Conservation (phyloP, 176 grass and related monocot genomes). For the Poa annua region DNA sequence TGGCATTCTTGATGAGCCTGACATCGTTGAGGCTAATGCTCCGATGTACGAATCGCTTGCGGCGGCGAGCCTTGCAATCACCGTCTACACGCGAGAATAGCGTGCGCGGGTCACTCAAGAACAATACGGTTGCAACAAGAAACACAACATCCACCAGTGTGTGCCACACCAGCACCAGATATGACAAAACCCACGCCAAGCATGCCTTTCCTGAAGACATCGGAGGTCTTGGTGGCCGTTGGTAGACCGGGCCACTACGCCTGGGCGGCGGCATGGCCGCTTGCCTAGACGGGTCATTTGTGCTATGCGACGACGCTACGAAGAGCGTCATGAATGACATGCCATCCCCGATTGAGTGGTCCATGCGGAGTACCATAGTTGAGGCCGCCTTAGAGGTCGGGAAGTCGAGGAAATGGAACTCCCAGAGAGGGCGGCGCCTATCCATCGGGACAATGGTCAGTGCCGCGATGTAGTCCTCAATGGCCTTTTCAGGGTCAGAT, state of each 20-base stretch:
- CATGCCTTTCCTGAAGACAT: neutral
- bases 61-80: neutral
- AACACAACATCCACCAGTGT: neutral
- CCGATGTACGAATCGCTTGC: neutral
- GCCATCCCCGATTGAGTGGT: neutral
- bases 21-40: neutral
- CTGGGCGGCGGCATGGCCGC: neutral
- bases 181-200: neutral
- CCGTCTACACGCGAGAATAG: neutral
- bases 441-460: slow-evolving; percentile 59
- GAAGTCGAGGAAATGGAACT: slow-evolving; percentile 9
- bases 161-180: neutral
- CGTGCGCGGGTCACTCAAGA: neutral
- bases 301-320: neutral
- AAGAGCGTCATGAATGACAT: neutral
- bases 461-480: slow-evolving; percentile 80
- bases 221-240: neutral
- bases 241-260: neutral
- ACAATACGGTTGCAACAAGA: neutral
- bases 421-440: neutral
- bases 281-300: neutral
- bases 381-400: neutral
- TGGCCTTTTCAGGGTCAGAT: slow-evolving; percentile 43
- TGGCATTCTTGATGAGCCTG: neutral
- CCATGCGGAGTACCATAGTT: neutral